These are phyloP conservation scores for Salix dunnii DNA, from an alignment of 345 rosid genomes.

Conservation along the genomic window DNA sequence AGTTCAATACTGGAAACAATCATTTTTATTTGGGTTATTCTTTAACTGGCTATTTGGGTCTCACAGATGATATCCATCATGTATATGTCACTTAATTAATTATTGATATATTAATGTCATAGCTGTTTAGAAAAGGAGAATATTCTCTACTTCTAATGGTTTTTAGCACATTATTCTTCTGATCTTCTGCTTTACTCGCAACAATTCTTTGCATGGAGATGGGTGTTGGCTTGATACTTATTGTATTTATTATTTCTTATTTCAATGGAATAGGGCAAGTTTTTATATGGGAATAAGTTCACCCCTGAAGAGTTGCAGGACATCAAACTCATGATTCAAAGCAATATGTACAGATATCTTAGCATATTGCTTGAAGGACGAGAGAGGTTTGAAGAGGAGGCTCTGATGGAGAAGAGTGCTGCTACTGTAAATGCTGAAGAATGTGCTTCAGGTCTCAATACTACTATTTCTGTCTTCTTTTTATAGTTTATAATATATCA, in stretches of 20 bases:
- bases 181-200: neutral
- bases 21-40: neutral
- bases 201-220: neutral
- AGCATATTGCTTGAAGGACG: slow-evolving; percentile 64
- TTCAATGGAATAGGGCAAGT: slow-evolving; percentile 39
- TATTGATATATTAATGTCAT: neutral
- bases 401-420: slow-evolving; percentile 23
- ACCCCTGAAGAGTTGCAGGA: slow-evolving; percentile 49
- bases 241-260: neutral
- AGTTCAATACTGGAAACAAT: neutral
- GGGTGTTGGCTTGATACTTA: neutral
- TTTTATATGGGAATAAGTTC: slow-evolving; percentile 52
- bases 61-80: neutral
- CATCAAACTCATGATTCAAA: slow-evolving; percentile 63
- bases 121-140: neutral
- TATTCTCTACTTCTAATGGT: neutral
- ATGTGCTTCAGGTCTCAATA: slow-evolving; percentile 36
- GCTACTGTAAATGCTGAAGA: slow-evolving; percentile 19
- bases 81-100: neutral
- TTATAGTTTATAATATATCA: neutral
- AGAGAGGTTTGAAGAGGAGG: slow-evolving; percentile 56
- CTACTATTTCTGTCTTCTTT: neutral
- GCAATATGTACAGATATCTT: slow-evolving; percentile 61
- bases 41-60: neutral
- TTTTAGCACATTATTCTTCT: neutral